Percentiles rank a stretch among this genome's conserved stretches.
These are phyloP conservation scores for Fusarium miscanthi DNA, from an alignment of 2,329 filamentous ascomycete species.

Conservation along the genomic window DNA sequence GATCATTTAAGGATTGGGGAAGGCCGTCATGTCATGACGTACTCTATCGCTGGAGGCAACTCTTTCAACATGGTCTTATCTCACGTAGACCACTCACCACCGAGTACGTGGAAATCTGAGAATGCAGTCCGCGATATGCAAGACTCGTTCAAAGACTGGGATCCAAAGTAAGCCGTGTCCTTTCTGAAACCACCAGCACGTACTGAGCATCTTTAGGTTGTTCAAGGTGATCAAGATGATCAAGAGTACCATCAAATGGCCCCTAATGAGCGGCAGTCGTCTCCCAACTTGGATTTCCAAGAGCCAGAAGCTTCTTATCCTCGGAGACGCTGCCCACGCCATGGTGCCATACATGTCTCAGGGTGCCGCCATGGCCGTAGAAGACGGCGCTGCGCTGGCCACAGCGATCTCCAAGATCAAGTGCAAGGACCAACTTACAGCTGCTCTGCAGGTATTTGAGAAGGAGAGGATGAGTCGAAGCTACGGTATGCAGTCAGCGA, in stretches of 20 bases:
- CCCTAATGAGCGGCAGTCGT: neutral
- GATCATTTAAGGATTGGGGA: neutral
- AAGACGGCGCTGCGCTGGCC: neutral
- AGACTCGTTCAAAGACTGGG: neutral
- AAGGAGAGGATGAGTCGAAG: constrained; percentile 11
- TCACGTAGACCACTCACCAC: neutral
- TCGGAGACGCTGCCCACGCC: constrained; percentile 8
- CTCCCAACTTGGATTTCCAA: neutral
- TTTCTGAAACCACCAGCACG: accelerated
- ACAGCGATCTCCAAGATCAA: neutral
- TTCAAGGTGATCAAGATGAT: constrained; percentile 2
- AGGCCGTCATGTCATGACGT: constrained; percentile 9
- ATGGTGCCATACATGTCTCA: constrained; percentile 20
- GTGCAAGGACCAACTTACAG: accelerated
- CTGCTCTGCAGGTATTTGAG: neutral
- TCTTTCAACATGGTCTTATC: constrained; percentile 15
- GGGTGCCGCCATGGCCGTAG: constrained; percentile 12
- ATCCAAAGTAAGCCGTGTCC: neutral
- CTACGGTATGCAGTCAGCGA: constrained; percentile 12
- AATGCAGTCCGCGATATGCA: neutral
- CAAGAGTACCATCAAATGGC: neutral
- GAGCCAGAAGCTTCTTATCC: neutral
- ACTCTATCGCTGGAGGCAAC: neutral
- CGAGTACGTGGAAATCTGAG: neutral
- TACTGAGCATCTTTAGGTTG: neutral